Evolutionary conservation across 208 protist genomes (phyloP).

Genomic region (Plasmodiophora brassicae): DNA sequence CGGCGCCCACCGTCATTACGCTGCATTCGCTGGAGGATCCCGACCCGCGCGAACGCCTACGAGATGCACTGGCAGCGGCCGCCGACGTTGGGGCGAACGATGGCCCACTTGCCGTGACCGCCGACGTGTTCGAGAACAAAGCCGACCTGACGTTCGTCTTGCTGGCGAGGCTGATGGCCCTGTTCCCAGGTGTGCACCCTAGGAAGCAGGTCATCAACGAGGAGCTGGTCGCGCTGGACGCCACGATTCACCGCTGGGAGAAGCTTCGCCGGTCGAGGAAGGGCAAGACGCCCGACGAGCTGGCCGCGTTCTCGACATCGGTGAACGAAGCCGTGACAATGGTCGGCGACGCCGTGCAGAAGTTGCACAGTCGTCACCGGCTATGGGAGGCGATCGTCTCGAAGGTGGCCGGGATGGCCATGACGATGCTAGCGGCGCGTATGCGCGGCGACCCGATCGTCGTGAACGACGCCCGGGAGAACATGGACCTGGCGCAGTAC

Average conservation of each 20-base stretch:
- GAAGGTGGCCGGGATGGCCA: neutral
- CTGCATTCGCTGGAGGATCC: slow-evolving; percentile 18
- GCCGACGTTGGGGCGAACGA: neutral
- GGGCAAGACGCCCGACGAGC: neutral
- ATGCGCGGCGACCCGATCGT: slow-evolving; percentile 31
- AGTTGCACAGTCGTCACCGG: neutral
- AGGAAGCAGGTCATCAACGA: neutral
- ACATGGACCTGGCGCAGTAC: neutral
- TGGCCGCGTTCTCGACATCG: neutral
- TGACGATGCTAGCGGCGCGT: neutral
- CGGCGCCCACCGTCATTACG: neutral
- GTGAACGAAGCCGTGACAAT: neutral
- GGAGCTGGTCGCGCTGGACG: neutral
- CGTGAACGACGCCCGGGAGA: slow-evolving; percentile 23
- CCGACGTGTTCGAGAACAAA: slow-evolving; percentile 30
- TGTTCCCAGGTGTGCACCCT: neutral
- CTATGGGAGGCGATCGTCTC: neutral
- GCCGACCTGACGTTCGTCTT: slow-evolving; percentile 29
- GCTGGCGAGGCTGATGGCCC: neutral
- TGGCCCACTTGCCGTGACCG: neutral
- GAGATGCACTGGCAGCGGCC: neutral
- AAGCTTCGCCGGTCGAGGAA: neutral
- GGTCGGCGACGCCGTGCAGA: neutral
- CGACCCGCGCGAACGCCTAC: neutral
- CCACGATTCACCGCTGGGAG: slow-evolving; percentile 2